Evolutionary conservation across 306 rosid species (phyloP).

Genomic region (Vigna mungo): DNA sequence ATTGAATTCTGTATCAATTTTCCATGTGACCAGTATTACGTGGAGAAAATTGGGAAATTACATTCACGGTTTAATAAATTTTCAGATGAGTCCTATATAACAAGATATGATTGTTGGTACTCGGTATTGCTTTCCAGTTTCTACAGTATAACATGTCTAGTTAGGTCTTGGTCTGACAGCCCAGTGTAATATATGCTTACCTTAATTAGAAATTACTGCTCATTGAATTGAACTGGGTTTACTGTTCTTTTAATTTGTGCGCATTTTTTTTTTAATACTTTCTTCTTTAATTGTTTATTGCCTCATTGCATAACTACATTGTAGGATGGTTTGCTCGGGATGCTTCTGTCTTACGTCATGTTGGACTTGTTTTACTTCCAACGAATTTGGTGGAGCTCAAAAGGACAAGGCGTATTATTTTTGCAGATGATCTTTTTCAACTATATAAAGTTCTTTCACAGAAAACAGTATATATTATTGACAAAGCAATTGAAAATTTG

Average conservation of each 20-base stretch:
- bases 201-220: constrained; percentile 20
- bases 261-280: neutral
- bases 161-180: constrained; percentile 14
- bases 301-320: constrained; percentile 39
- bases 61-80: constrained; percentile 2
- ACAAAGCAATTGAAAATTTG: constrained; percentile 67
- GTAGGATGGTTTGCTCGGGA: constrained; percentile 84
- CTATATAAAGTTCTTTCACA: constrained; percentile 68
- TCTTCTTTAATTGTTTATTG: constrained; percentile 8
- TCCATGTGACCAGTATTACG: neutral
- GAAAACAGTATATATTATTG: constrained; percentile 60
- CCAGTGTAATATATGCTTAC: constrained; percentile 24
- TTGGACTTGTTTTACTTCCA: constrained; percentile 79
- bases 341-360: constrained; percentile 71
- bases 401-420: constrained; percentile 65
- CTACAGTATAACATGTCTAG: constrained; percentile 17
- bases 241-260: neutral
- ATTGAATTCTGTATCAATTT: constrained; percentile 13
- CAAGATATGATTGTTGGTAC: neutral
- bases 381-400: constrained; percentile 61
- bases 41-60: neutral
- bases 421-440: constrained; percentile 89
- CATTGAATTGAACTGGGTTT: constrained; percentile 24
- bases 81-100: constrained; percentile 4
- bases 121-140: neutral